phyloP scores from a whole-genome alignment of 495 filamentous ascomycete genomes.

The Hypoxylon rickii region DNA sequence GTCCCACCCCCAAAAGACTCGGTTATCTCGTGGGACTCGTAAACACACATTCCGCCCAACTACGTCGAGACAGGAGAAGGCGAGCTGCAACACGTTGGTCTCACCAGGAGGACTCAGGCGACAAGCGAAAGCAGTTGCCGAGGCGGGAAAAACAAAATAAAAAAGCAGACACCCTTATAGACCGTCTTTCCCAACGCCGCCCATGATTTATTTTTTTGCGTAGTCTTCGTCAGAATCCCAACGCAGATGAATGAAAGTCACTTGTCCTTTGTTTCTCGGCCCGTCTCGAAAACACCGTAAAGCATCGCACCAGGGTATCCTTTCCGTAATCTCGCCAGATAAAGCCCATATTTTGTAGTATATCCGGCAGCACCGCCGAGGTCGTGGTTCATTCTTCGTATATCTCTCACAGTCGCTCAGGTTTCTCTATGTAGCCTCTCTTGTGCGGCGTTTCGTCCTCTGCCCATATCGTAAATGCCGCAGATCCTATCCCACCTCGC shows the following conservation, averaged over 20 bases:
- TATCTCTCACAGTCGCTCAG: slow-evolving; percentile 15
- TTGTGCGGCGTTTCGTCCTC: slow-evolving; percentile 16
- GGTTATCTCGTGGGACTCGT: slow-evolving; percentile 22
- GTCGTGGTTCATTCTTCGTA: slow-evolving; percentile 32
- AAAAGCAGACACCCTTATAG: slow-evolving; percentile 31
- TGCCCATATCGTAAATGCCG: slow-evolving; percentile 36
- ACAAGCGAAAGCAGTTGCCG: slow-evolving; percentile 35
- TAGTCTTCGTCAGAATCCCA: slow-evolving; percentile 32
- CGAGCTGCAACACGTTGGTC: slow-evolving; percentile 31
- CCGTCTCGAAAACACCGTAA: slow-evolving; percentile 39
- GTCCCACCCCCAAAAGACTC: slow-evolving; percentile 10
- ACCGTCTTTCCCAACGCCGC: slow-evolving; percentile 43
- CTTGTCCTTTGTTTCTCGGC: slow-evolving; percentile 29
- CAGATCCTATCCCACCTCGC: slow-evolving; percentile 14
- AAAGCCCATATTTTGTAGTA: slow-evolving; percentile 40
- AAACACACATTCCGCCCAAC: slow-evolving; percentile 38
- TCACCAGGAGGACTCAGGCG: slow-evolving; percentile 33
- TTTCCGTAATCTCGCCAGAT: slow-evolving; percentile 39
- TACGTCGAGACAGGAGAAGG: slow-evolving; percentile 26
- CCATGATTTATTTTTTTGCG: slow-evolving; percentile 34
- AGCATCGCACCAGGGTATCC: slow-evolving; percentile 41
- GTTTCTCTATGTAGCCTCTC: slow-evolving; percentile 23
- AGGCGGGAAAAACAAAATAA: slow-evolving; percentile 9
- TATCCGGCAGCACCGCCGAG: slow-evolving; percentile 27
- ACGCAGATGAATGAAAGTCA: slow-evolving; percentile 32